Percentiles rank a stretch among this genome's conserved stretches.
Conservation (phyloP, 305 asterid species). For the Ruellia speciosa region DNA sequence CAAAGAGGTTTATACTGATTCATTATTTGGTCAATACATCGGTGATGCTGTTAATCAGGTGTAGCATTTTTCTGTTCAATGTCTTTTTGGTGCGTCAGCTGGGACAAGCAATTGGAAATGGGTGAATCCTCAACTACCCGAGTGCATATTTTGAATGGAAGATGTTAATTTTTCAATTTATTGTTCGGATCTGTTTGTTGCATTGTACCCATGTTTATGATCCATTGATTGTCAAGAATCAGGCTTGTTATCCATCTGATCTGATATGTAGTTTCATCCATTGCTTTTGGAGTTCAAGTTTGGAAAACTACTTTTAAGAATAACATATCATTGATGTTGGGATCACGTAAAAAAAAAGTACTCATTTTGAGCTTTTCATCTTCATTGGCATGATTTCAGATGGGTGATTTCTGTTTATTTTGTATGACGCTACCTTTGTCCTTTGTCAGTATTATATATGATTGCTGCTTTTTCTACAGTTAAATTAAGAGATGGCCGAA, state of each 20-base stretch:
- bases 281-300: not conserved
- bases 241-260: not conserved
- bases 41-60: not conserved
- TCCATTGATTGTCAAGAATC: not conserved
- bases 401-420: not conserved
- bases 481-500: slow-evolving; percentile 59
- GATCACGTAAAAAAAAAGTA: too few relatives aligned
- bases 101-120: not conserved
- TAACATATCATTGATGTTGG: not conserved
- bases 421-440: slow-evolving; percentile 1
- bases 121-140: not conserved
- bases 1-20: not conserved
- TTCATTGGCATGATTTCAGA: slow-evolving; percentile 5
- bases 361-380: not conserved
- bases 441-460: not conserved
- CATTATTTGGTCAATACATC: not conserved
- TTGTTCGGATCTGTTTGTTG: not conserved
- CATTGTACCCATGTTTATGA: not conserved
- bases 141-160: not conserved
- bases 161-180: not conserved
- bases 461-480: slow-evolving; percentile 15
- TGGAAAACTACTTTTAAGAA: not conserved
- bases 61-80: too few relatives aligned
- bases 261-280: not conserved
- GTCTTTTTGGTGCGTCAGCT: not conserved